Conservation (phyloP, 176 grass and related monocot species). For the Bothriochloa decipiens region DNA sequence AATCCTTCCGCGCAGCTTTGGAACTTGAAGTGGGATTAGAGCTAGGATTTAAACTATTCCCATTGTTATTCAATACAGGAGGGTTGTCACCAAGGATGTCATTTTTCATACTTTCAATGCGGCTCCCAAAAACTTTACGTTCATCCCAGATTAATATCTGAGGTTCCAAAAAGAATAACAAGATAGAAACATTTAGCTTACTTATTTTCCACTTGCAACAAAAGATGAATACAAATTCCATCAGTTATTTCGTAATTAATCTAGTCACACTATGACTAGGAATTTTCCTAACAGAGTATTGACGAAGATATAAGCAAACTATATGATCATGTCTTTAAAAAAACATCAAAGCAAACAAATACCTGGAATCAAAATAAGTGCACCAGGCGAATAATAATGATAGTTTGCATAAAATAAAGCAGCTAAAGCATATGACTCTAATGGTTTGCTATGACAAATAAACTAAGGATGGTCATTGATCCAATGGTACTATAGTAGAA, state of each 20-base stretch:
- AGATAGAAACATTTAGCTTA: slow-evolving; percentile 3
- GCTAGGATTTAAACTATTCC: slow-evolving; percentile 63
- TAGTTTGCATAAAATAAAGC: slow-evolving; percentile 25
- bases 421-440: slow-evolving; percentile 24
- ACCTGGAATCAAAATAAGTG: slow-evolving; percentile 17
- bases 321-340: slow-evolving; percentile 20
- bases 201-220: not conserved
- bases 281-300: not conserved
- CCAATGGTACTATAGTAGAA: slow-evolving; percentile 8
- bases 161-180: slow-evolving; percentile 33
- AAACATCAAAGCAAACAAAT: slow-evolving; percentile 16
- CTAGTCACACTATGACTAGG: not conserved
- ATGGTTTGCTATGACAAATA: slow-evolving; percentile 20
- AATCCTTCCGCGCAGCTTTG: slow-evolving; percentile 73
- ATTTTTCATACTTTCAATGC: slow-evolving; percentile 2
- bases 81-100: not conserved
- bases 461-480: not conserved
- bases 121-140: not conserved
- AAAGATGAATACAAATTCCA: not conserved
- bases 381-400: not conserved
- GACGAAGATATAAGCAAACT: not conserved
- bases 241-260: slow-evolving; percentile 10
- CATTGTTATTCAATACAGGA: slow-evolving; percentile 5
- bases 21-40: slow-evolving; percentile 58
- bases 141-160: slow-evolving; percentile 9